Evolutionary conservation across 306 rosid genomes (phyloP), one percentile per base, ranked within the genome.

Genomic region (Malus orientalis): DNA sequence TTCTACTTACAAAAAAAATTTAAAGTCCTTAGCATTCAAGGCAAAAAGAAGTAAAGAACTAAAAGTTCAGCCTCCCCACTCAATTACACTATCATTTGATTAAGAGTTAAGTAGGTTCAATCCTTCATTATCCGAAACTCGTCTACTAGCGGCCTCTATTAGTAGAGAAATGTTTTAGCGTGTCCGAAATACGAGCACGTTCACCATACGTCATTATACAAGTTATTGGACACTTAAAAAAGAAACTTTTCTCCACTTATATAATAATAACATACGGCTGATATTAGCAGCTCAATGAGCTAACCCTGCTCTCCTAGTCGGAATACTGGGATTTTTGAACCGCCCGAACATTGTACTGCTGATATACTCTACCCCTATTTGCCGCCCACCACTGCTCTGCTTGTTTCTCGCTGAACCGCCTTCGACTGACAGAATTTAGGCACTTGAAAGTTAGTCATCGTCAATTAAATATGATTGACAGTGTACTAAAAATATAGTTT

Each of bases 381-480:
- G 79, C 91, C 5, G 93, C 84, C 97, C 97, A 91, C 93, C 95
- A 89, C 77, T 85, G 91, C 80, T 91, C 97, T 61, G 95, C 91
- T 83, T 91, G 89, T 80, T 88, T 91, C 90, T 91, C 93, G 45
- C 95, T 89, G 78, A 91, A 91, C 79, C 90, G 84, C 82, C 85
- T 91, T 79, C 93, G 95, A 82, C 95, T 91, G 89, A 59, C 78
- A 83, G 55, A 74, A 67, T 16, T 45, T 9, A 36, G 49, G 58
- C 64, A 61, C 70, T 18, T 62, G 15, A 23, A 44, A 32, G 66
- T 74, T 44, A 60, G 69, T 22, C 30, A 6, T 38, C 40, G 1
- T 71, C 81, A 47, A 15, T 65, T 32, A 33, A 6, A 49, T 32
- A 59, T 3, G 7, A 73, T 18, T 45, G 64, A 15, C 20, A 27